Evolutionary conservation across 139 green algal genomes (phyloP).

Genomic region (Haematococcus sp.): DNA sequence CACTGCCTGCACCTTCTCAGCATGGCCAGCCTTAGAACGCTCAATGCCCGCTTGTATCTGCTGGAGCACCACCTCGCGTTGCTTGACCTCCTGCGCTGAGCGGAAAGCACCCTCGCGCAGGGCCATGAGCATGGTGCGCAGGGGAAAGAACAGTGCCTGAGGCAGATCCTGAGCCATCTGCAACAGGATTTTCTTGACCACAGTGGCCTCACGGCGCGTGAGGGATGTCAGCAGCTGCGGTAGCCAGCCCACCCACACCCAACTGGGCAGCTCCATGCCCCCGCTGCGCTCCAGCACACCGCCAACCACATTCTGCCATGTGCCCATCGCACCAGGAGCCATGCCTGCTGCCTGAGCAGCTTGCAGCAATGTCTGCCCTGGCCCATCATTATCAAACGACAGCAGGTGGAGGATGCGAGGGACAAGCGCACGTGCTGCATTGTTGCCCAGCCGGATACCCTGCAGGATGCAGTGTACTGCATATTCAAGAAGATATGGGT

Average conservation of each 20-base stretch:
- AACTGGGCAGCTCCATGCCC: slow-evolving; percentile 63
- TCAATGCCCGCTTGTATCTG: no score
- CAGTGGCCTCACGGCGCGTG: slow-evolving; percentile 52
- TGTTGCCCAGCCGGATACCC: slow-evolving; percentile 60
- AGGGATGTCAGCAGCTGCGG: slow-evolving; percentile 88
- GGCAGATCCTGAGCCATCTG: slow-evolving; percentile 26
- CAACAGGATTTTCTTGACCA: slow-evolving; percentile 9
- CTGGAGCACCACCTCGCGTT: background rate
- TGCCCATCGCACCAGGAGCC: background rate
- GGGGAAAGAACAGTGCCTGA: slow-evolving; percentile 89
- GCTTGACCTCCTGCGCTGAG: slow-evolving; percentile 39
- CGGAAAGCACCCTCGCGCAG: slow-evolving; percentile 65
- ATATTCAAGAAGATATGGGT: slow-evolving; percentile 75
- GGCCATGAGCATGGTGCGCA: slow-evolving; percentile 81
- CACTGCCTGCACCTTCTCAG: no score
- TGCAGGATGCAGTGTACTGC: slow-evolving; percentile 81
- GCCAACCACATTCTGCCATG: slow-evolving; percentile 24
- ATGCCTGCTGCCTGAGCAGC: background rate
- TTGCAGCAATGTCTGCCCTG: background rate
- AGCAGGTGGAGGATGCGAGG: slow-evolving; percentile 86
- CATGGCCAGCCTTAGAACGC: no score
- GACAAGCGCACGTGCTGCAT: slow-evolving; percentile 62
- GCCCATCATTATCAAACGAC: slow-evolving; percentile 73
- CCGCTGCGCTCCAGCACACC: slow-evolving; percentile 28
- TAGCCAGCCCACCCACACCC: slow-evolving; percentile 92